These are phyloP conservation scores for Diaporthe australafricana DNA, from an alignment of 2,329 filamentous ascomycete species.

Conservation along the genomic window DNA sequence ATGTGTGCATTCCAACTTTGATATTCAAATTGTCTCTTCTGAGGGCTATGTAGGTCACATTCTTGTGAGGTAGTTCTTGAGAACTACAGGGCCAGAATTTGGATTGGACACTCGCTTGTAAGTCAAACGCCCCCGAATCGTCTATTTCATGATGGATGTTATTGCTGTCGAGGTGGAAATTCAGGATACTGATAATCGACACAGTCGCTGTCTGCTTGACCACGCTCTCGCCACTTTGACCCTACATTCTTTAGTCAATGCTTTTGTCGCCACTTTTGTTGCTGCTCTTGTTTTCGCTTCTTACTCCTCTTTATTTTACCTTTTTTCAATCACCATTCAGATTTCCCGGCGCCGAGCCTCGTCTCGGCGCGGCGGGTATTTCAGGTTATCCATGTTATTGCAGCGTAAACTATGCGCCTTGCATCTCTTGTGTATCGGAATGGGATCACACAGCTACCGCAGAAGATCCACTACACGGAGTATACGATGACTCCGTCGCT, in stretches of 20 bases:
- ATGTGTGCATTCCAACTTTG: background rate
- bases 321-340: background rate
- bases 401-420: conserved; percentile 14
- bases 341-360: conserved; percentile 17
- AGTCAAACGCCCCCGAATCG: no score
- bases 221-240: no score
- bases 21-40: background rate
- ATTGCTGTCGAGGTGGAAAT: no score
- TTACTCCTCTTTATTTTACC: background rate
- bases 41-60: background rate
- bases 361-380: conserved; percentile 24
- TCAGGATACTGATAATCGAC: background rate
- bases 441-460: background rate
- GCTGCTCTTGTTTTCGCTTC: no score
- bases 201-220: background rate
- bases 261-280: no score
- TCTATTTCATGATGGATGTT: no score
- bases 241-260: no score
- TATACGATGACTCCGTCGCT: background rate
- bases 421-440: conserved; percentile 3
- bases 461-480: background rate
- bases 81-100: background rate
- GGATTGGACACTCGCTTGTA: background rate
- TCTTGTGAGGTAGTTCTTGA: background rate
- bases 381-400: background rate